A percentile compares a stretch with the other conserved stretches of the same genome.
phyloP scores from a whole-genome alignment of 257 asterid genomes.

The Knoxia roxburghii region DNA sequence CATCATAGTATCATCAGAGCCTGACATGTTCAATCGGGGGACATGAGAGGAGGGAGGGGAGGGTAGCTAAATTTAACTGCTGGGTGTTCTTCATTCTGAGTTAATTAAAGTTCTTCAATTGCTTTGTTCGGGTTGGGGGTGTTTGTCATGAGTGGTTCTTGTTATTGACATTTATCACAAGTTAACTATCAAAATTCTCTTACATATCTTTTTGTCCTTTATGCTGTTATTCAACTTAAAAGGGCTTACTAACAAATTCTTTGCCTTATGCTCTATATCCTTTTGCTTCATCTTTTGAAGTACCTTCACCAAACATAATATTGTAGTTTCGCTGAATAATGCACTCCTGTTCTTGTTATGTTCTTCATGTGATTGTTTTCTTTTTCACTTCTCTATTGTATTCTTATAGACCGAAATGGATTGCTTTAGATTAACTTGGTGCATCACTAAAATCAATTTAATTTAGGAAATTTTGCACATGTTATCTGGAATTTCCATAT shows the following conservation, averaged over 20 bases:
- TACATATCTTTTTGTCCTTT: background rate
- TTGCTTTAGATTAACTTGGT: background rate
- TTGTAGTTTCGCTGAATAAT: background rate
- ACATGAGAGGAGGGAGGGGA: background rate
- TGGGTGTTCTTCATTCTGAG: too few species aligned
- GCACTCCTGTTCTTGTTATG: background rate
- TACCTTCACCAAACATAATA: background rate
- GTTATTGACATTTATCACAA: too few species aligned
- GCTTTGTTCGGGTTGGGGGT: too few species aligned
- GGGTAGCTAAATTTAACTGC: too few species aligned
- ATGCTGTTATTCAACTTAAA: background rate
- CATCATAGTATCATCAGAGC: background rate
- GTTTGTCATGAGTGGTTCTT: too few species aligned
- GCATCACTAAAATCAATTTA: background rate
- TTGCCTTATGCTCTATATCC: background rate
- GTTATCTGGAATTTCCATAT: background rate
- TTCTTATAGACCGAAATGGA: background rate
- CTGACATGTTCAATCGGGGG: too few species aligned
- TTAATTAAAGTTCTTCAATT: too few species aligned
- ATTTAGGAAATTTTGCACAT: background rate
- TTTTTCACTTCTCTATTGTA: background rate
- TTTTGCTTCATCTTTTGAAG: background rate
- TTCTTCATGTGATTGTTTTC: background rate
- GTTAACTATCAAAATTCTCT: background rate
- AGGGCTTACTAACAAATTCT: background rate